phyloP scores from a whole-genome alignment of 2,329 filamentous ascomycete species.

The Chaetomium strumarium region DNA sequence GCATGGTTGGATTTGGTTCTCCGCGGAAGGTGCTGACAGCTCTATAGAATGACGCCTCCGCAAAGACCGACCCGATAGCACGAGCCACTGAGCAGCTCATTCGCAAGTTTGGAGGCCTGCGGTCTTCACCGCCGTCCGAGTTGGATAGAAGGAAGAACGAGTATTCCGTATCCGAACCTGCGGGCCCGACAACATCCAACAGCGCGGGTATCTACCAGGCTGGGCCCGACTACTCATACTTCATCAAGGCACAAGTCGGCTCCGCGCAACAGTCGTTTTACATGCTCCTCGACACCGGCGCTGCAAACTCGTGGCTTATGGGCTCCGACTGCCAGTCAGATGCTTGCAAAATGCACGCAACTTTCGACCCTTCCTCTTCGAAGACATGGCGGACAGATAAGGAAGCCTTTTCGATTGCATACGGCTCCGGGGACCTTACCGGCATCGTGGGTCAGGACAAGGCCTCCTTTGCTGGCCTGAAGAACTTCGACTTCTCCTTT shows the following conservation, averaged over 20 bases:
- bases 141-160: slow-evolving; percentile 39
- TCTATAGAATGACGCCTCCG: slow-evolving; percentile 31
- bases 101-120: slow-evolving; percentile 35
- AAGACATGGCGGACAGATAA: slow-evolving; percentile 50
- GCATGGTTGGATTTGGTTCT: background rate
- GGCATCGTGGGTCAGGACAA: slow-evolving; percentile 63
- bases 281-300: slow-evolving; percentile 62
- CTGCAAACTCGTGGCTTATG: slow-evolving; percentile 80
- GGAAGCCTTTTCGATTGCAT: slow-evolving; percentile 59
- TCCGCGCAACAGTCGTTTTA: slow-evolving; percentile 49
- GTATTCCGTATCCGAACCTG: slow-evolving; percentile 44
- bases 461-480: slow-evolving; percentile 60
- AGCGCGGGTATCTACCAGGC: slow-evolving; percentile 56
- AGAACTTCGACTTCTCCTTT: slow-evolving; percentile 58
- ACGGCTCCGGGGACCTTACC: slow-evolving; percentile 69
- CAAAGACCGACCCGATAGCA: slow-evolving; percentile 35
- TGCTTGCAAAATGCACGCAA: slow-evolving; percentile 64
- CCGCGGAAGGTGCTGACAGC: slow-evolving; percentile 12
- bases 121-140: slow-evolving; percentile 19
- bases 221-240: slow-evolving; percentile 61
- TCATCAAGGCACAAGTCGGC: slow-evolving; percentile 52
- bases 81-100: slow-evolving; percentile 35
- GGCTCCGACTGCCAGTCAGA: slow-evolving; percentile 58
- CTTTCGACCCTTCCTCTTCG: slow-evolving; percentile 62
- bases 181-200: slow-evolving; percentile 39